phyloP scores from a whole-genome alignment of 768 basidiomycete species.

The Russula foetens region DNA sequence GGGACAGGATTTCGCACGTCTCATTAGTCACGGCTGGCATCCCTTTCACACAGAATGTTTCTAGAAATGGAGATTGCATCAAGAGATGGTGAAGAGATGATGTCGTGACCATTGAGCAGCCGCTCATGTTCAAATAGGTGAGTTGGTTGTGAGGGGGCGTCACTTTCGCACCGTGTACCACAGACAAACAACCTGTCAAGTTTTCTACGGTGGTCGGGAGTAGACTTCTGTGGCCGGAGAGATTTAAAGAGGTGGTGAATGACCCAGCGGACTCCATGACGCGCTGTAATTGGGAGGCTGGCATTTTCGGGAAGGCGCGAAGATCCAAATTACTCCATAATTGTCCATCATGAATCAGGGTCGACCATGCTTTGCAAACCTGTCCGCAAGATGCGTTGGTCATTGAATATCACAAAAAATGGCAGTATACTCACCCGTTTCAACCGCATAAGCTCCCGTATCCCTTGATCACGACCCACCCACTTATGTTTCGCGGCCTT shows the following conservation, averaged over 20 bases:
- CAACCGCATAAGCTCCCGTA: constrained; percentile 71
- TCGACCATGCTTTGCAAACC: constrained; percentile 74
- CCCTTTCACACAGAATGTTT: constrained; percentile 56
- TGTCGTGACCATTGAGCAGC: constrained; percentile 59
- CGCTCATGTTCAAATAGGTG: constrained; percentile 60
- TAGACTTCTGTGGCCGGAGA: constrained; percentile 53
- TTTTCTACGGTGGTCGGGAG: constrained; percentile 41
- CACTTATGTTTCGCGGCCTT: constrained; percentile 61
- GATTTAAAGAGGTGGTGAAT: constrained; percentile 54
- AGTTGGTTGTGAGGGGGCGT: constrained; percentile 53
- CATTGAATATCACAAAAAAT: background rate
- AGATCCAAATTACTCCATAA: constrained; percentile 71
- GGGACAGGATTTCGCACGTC: constrained; percentile 61
- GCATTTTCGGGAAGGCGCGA: constrained; percentile 49
- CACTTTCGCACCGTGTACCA: constrained; percentile 30
- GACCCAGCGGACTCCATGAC: constrained; percentile 50
- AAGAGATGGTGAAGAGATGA: constrained; percentile 64
- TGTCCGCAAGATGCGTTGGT: constrained; percentile 26
- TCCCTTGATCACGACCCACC: constrained; percentile 67
- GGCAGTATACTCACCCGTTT: constrained; percentile 52
- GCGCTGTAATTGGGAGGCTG: constrained; percentile 41
- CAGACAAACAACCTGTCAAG: constrained; percentile 47
- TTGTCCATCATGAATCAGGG: constrained; percentile 75
- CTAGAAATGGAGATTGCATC: constrained; percentile 50
- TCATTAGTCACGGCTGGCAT: constrained; percentile 61